Conservation (phyloP, 768 basidiomycete species). For the Suillus discolor region DNA sequence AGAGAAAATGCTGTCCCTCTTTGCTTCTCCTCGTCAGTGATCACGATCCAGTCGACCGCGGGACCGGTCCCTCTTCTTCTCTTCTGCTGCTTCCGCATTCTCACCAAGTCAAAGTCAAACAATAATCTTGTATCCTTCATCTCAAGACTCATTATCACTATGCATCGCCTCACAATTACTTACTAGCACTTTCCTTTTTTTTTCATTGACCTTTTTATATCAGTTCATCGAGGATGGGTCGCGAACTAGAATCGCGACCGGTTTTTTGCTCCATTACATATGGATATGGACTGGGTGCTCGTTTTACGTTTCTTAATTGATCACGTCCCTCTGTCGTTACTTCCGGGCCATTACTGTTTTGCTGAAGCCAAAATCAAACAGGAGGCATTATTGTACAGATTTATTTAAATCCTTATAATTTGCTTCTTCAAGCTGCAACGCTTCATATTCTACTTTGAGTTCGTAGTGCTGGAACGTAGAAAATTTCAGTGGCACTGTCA, state of each 20-base stretch:
- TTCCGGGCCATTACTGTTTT: slow-evolving; percentile 33
- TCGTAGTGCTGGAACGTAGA: too few species aligned
- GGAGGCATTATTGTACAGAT: too few species aligned
- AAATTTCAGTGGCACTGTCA: too few species aligned
- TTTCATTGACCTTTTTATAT: slow-evolving; percentile 9
- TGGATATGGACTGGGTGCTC: slow-evolving; percentile 29
- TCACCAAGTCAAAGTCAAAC: slow-evolving; percentile 16
- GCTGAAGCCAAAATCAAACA: slow-evolving; percentile 5
- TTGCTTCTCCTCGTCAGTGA: slow-evolving; percentile 67
- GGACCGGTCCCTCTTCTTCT: slow-evolving; percentile 25
- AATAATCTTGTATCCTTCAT: slow-evolving; percentile 25
- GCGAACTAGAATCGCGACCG: slow-evolving; percentile 26
- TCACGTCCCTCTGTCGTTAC: slow-evolving; percentile 28
- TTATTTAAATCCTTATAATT: too few species aligned
- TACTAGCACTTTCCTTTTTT: slow-evolving; percentile 18
- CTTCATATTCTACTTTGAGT: too few species aligned
- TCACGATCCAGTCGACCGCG: slow-evolving; percentile 18
- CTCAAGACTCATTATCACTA: slow-evolving; percentile 30
- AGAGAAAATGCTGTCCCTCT: slow-evolving; percentile 82
- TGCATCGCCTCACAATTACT: slow-evolving; percentile 29
- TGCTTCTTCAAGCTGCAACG: too few species aligned
- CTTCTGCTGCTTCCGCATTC: background rate
- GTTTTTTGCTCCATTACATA: slow-evolving; percentile 18
- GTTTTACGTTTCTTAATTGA: slow-evolving; percentile 30
- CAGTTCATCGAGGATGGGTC: slow-evolving; percentile 21